These are phyloP conservation scores for Aspergillus egyptiacus DNA, from an alignment of 495 filamentous ascomycete genomes.

Conservation along the genomic window DNA sequence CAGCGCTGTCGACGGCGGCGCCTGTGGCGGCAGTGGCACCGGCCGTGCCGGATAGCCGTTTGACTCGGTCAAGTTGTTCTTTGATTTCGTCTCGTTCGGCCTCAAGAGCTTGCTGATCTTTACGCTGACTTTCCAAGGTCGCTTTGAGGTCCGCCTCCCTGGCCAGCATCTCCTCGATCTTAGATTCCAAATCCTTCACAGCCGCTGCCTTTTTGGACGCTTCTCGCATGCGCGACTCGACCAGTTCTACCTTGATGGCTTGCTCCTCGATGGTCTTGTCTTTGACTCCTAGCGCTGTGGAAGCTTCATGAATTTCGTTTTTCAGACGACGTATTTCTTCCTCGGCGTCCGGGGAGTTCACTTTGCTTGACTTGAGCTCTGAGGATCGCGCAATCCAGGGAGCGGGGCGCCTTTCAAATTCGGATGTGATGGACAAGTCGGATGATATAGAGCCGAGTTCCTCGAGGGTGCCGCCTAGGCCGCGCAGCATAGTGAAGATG, in stretches of 20 bases:
- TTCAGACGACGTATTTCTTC: conserved; percentile 68
- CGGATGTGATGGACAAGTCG: conserved; percentile 72
- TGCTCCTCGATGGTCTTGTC: conserved; percentile 92
- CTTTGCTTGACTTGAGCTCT: conserved; percentile 71
- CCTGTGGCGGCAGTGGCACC: conserved; percentile 42
- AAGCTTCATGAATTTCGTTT: conserved; percentile 62
- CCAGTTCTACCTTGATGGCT: conserved; percentile 55
- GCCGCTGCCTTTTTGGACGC: conserved; percentile 45
- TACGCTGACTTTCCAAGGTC: conserved; percentile 33
- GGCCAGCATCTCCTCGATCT: conserved; percentile 57
- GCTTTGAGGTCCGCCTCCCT: conserved; percentile 30
- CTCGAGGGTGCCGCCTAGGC: conserved; percentile 57
- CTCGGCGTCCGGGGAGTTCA: conserved; percentile 71
- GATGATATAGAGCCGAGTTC: conserved; percentile 66
- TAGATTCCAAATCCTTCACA: conserved; percentile 47
- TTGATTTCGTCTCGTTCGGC: conserved; percentile 68
- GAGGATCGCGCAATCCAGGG: conserved; percentile 83
- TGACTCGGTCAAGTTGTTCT: conserved; percentile 56
- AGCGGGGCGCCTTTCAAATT: conserved; percentile 69
- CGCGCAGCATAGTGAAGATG: conserved; percentile 61
- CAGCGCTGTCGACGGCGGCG: conserved; percentile 39
- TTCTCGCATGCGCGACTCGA: conserved; percentile 51
- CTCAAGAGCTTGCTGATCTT: conserved; percentile 49
- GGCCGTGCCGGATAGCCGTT: conserved; percentile 43
- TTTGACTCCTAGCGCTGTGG: conserved; percentile 66